Evolutionary conservation across 192 early-diverging fungal species (phyloP).

Genomic region (Podochytrium sp.): DNA sequence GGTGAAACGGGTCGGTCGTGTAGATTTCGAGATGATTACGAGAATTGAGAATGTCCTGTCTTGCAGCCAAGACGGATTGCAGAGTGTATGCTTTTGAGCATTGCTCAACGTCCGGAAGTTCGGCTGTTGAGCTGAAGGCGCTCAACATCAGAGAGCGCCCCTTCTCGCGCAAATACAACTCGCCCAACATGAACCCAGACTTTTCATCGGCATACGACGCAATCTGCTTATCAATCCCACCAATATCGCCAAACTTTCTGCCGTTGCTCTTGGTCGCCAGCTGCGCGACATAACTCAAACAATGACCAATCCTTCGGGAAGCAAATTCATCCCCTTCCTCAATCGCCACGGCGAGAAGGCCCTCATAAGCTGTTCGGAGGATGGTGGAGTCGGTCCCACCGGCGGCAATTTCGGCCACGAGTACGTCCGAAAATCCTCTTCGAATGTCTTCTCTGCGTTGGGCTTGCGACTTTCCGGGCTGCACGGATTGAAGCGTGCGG

Average conservation of each 20-base stretch:
- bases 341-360: slow-evolving; percentile 11
- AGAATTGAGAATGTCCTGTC: background rate
- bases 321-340: slow-evolving; percentile 22
- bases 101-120: too few relatives aligned
- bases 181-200: background rate
- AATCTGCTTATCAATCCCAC: background rate
- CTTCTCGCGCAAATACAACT: background rate
- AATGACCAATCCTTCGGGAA: slow-evolving; percentile 4
- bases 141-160: background rate
- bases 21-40: background rate
- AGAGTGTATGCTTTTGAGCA: too few relatives aligned
- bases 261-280: background rate
- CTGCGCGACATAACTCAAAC: slow-evolving; percentile 3
- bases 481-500: background rate
- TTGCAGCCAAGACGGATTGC: background rate
- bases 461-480: background rate
- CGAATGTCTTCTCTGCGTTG: background rate
- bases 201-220: too few relatives aligned
- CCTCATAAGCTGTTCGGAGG: slow-evolving; percentile 14
- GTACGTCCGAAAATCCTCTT: background rate
- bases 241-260: background rate
- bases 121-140: background rate
- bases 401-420: slow-evolving; percentile 9
- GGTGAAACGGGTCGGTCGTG: slow-evolving; percentile 6
- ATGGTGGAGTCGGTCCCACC: background rate